Evolutionary conservation across 2,329 filamentous ascomycete species (phyloP), one percentile per base, ranked within the genome.

Genomic region (Fusarium guadeloupense): DNA sequence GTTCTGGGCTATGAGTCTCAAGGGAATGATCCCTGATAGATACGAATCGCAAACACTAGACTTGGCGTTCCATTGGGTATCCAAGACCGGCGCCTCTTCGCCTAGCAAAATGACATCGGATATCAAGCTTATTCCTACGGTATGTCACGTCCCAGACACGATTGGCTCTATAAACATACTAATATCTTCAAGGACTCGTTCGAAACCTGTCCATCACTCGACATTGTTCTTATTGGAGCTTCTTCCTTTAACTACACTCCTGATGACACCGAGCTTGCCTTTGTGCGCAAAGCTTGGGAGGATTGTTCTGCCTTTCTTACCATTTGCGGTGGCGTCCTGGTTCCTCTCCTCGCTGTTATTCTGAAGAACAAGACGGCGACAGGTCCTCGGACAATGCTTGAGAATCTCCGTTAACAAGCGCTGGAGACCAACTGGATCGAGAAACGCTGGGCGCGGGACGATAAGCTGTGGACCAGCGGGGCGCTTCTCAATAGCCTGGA

Each of bases 211-310:
- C 77, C 77, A 0, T 59, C 70, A 1, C 69, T 80, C 7, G 78
- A 80, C 54, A 73, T 80, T 42, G 73, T 75, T 16, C 69, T 80
- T 37, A 75, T 79, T 49, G 77, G 78, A 1, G 78, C 78, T 6
- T 66, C 73, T 28, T 31, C 67, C 12, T 5, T 56, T 2, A 41
- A 33, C 3, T 75, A 79, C 46, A 52, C 59, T 5, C 64, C 68
- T 4, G 76, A 42, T n/a, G 67, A 71, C 9, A 55, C 62, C 6
- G 78, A 80, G 47, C 54, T 76, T 3, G 67, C 63, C 8, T 80
- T 73, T 58, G 59, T 78, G 33, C 75, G 73, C 41, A 75, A 77
- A 54, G 52, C 65, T 9, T 74, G 72, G 61, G 66, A 70, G 1
- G 55, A 70, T 8, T 77, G 72, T 65, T 38, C 71, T 9, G 77